A percentile compares a stretch with the other conserved stretches of the same genome.
These are phyloP conservation scores for Cyberlindnera veronae DNA, from an alignment of 805 yeast species.

Conservation along the genomic window DNA sequence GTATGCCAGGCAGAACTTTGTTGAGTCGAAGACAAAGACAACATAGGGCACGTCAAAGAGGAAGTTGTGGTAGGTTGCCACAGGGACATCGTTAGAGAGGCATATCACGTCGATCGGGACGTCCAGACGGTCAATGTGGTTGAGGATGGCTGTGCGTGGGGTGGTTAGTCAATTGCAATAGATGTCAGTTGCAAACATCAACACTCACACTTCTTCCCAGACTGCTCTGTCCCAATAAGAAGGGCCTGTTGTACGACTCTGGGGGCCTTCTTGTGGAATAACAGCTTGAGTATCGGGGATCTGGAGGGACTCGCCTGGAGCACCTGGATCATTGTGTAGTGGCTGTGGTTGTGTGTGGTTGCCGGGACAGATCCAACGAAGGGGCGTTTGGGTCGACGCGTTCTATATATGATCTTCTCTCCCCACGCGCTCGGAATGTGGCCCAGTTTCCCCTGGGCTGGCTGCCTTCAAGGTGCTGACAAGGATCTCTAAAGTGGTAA, in stretches of 20 bases:
- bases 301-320: slow-evolving; percentile 18
- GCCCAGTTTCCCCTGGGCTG: too few species aligned
- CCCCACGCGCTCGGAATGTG: too few species aligned
- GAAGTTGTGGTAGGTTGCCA: slow-evolving; percentile 20
- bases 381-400: too few species aligned
- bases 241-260: slow-evolving; percentile 12
- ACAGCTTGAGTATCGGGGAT: slow-evolving; percentile 8
- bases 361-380: not conserved
- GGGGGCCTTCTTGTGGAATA: slow-evolving; percentile 1
- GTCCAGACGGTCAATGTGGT: slow-evolving; percentile 11
- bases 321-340: slow-evolving; percentile 17
- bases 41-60: slow-evolving; percentile 17
- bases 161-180: not conserved
- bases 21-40: slow-evolving; percentile 23
- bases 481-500: too few species aligned
- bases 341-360: not conserved
- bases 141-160: slow-evolving; percentile 12
- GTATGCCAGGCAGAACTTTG: slow-evolving; percentile 14
- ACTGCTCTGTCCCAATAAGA: slow-evolving; percentile 18
- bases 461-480: too few species aligned
- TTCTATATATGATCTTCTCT: too few species aligned
- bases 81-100: slow-evolving; percentile 20
- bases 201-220: slow-evolving; percentile 21
- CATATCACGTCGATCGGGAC: slow-evolving; percentile 19
- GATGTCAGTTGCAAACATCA: not conserved